Conservation (phyloP, 805 yeast genomes). For the Cyberlindnera nakhonratchasimensis region DNA sequence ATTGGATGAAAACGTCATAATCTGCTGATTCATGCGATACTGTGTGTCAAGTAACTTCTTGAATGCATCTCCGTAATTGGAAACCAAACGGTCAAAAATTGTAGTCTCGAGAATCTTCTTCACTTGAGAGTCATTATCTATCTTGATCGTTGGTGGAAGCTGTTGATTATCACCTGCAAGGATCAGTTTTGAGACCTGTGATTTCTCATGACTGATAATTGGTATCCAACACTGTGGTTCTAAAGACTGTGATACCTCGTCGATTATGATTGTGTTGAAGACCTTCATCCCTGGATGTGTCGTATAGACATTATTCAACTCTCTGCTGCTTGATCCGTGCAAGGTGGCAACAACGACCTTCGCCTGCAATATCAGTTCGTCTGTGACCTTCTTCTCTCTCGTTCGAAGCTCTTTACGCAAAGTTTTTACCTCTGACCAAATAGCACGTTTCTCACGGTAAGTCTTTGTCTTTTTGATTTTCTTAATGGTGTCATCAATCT, state of each 20-base stretch:
- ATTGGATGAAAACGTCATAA: constrained; percentile 75
- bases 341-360: constrained; percentile 78
- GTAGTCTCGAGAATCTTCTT: constrained; percentile 56
- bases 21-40: constrained; percentile 78
- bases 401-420: constrained; percentile 65
- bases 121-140: constrained; percentile 39
- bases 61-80: constrained; percentile 42
- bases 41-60: constrained; percentile 68
- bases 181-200: constrained; percentile 48
- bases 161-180: constrained; percentile 94
- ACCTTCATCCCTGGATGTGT: constrained; percentile 31
- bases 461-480: constrained; percentile 58
- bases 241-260: constrained; percentile 90
- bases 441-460: constrained; percentile 59
- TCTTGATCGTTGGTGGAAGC: constrained; percentile 84
- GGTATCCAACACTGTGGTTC: constrained; percentile 99
- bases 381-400: constrained; percentile 62
- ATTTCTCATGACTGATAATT: constrained; percentile 52
- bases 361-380: constrained; percentile 54
- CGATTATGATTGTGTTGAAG: constrained; percentile 83
- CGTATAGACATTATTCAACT: constrained; percentile 51
- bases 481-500: constrained; percentile 59
- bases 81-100: constrained; percentile 73
- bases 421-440: constrained; percentile 66
- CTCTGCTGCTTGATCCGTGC: constrained; percentile 82